phyloP scores from a whole-genome alignment of 805 yeast genomes.

The Novakomyces olei region DNA sequence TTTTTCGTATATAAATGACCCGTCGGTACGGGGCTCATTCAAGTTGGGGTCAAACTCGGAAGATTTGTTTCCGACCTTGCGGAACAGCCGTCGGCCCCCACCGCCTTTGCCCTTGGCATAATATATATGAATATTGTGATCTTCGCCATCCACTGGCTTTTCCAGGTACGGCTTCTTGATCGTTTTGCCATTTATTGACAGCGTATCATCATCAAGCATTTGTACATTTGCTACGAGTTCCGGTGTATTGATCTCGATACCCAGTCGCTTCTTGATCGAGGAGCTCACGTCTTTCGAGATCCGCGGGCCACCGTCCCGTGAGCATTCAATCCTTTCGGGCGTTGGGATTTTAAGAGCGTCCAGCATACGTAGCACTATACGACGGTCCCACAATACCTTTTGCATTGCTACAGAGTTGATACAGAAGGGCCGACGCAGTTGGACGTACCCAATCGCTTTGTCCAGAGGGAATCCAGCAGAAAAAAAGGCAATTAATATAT shows the following conservation, averaged over 20 bases:
- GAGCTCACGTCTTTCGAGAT: constrained; percentile 44
- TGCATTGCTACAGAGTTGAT: constrained; percentile 82
- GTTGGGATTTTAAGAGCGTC: constrained; percentile 74
- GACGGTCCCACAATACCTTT: constrained; percentile 91
- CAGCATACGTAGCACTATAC: constrained; percentile 59
- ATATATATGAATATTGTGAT: constrained; percentile 86
- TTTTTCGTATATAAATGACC: constrained; percentile 77
- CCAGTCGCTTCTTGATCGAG: constrained; percentile 43
- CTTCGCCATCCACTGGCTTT: constrained; percentile 97
- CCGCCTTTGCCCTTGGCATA: constrained; percentile 81
- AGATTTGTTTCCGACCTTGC: constrained; percentile 92
- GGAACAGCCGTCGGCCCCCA: constrained; percentile 82
- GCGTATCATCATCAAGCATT: constrained; percentile 69
- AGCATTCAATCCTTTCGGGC: constrained; percentile 67
- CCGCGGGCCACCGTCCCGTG: constrained; percentile 92
- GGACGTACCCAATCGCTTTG: constrained; percentile 78
- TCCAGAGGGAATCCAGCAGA: constrained; percentile 92
- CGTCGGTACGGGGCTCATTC: constrained; percentile 55
- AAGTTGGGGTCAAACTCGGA: constrained; percentile 83
- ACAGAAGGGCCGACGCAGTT: constrained; percentile 68
- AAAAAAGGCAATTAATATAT: constrained; percentile 76
- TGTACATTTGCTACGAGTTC: constrained; percentile 45
- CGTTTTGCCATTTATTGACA: constrained; percentile 44
- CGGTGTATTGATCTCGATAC: constrained; percentile 15
- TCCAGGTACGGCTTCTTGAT: constrained; percentile 86